phyloP scores from a whole-genome alignment of 148 eudicot genomes.

The Rhododendron ferrugineum region DNA sequence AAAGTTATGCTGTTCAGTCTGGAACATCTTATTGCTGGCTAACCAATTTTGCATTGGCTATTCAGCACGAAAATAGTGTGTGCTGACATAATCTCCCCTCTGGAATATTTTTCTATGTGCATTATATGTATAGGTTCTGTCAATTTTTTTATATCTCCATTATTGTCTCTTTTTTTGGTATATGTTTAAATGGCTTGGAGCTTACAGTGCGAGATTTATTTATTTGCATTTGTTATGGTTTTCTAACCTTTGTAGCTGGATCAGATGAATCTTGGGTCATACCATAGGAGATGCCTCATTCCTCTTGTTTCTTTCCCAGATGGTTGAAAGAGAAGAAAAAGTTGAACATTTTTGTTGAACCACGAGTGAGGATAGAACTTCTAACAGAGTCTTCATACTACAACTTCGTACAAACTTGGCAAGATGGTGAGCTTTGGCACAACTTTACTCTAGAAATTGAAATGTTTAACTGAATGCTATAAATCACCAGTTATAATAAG shows the following conservation, averaged over 20 bases:
- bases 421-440: slow-evolving; percentile 47
- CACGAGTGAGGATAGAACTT: slow-evolving; percentile 74
- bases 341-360: slow-evolving; percentile 72
- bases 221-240: neutral
- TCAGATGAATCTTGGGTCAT: slow-evolving; percentile 13
- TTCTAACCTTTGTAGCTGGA: neutral
- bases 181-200: neutral
- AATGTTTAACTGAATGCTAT: too few relatives aligned
- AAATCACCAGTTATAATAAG: neutral
- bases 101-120: neutral
- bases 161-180: neutral
- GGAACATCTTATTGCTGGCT: neutral
- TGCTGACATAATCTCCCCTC: neutral
- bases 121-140: neutral
- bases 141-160: neutral
- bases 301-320: slow-evolving; percentile 34
- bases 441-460: neutral
- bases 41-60: neutral
- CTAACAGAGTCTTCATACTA: slow-evolving; percentile 64
- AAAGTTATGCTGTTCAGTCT: neutral
- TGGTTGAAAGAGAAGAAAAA: slow-evolving; percentile 80
- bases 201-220: neutral
- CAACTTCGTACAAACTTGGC: slow-evolving; percentile 81
- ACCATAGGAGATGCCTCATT: slow-evolving; percentile 5
- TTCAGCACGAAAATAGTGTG: neutral